Base-by-base conservation (phyloP, 305 asterid genomes). In the Rubia peregrina region DNA sequence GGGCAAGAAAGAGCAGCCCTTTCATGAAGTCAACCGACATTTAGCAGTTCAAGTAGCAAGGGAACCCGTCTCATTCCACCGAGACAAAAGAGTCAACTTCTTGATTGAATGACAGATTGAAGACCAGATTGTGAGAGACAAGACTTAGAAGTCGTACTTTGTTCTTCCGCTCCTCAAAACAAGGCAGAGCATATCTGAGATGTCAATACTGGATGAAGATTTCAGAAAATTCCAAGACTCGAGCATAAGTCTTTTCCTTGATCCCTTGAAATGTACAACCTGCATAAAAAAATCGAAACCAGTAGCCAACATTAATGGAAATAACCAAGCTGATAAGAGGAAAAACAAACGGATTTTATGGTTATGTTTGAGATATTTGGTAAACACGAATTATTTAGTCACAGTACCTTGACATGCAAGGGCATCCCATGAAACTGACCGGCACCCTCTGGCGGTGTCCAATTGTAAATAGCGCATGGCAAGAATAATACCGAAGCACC, bases 391-490 rank as follows among this genome's bases (percentile, higher is more conserved):
- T 7, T 26, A 40, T 21, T 12, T 4, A 11, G 30, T 36, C 71
- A 38, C 12, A 53, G 71, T 83, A 91, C 97, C 97, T 94, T 94
- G 33, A 91, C 95, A 78, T 89, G 88, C 85, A 93, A 83, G 43
- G 96, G 98, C 96, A 93, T 88, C 75, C 98, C 97, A 48, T 84
- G 98, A 83, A 93, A 90, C 71, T 93, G 98, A 42, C 97, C 96
- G 0, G 97, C 96, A 66, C 97, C 97, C 75, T 93, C 98, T 2
- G 97, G 97, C 41, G 98, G 98, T 43, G 97, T 90, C 98, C 98
- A 93, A 71, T 93, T 90, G 75, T 93, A 93, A 48, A 71, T 73
- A 14, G 88, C 87, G 82, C 97, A 90, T 1, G 97, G 98, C 70
- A 93, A 79, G 71, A 93, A 93, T 69, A 93, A 90, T 55, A 93